Evolutionary conservation across 176 grass and related monocot genomes (phyloP), one percentile per base, ranked within the genome.

Genomic region (Pharus latifolius): DNA sequence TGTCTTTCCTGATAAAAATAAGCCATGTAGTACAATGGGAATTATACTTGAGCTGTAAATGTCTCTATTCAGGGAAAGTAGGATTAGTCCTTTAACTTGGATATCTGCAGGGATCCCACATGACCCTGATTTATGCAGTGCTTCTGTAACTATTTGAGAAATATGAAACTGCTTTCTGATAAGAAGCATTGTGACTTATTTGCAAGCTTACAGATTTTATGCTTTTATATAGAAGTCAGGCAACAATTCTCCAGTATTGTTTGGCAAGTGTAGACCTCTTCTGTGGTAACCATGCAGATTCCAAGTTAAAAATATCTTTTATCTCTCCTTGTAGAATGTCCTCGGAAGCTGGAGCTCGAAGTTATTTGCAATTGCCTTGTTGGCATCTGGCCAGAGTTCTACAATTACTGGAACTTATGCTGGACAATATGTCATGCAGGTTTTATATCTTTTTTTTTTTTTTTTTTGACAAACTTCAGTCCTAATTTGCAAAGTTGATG

Each of bases 391-490:
- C 65, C 95, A 98, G 62, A 98, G 89, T 83, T 98, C 95, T 74
- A 93, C 95, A 73, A 98, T 98, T 70, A 98, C 90, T 0, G 95
- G 95, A 77, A 98, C 95, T 17, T 98, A 98, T 75, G 95, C 95
- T 6, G 94, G 95, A 53, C 95, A 93, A 68, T 98, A 98, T 63
- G 95, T 93, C 40, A 98, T 98, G 95, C 95, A 98, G 95, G 95
- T 93, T 63, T 50, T 69, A 11, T 66, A 42, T 63, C 33, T 17
- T 27, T 67, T 93, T 63, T 50, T 69, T 10, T 66, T 33, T 63
- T 33, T 17, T 27, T 67, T 77, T 9, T 53, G 25, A 25, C 26
- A 8, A 24, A 60, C n/a, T 81, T 63, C 37, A 72, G 63, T 52
- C 29, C 22, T 75, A 65, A 40, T 31, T 72, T 54, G 2, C 45